Base-by-base conservation (phyloP, 257 asterid species). In the Lantana camara region DNA sequence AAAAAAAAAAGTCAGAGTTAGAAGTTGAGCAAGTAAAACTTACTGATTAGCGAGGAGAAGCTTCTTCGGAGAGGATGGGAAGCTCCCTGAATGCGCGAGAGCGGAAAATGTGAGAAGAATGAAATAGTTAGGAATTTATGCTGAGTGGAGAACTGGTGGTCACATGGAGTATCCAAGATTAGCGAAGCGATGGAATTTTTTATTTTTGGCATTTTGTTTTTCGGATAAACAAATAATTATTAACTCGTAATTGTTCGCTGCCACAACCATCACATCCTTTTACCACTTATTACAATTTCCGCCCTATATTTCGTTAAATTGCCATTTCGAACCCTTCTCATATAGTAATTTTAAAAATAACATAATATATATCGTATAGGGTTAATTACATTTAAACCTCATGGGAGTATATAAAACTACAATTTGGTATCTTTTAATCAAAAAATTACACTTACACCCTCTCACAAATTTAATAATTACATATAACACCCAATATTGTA, bases 81-180 rank as follows among this genome's bases (percentile, higher is more conserved):
- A 47, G 67, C 32, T 64, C 70, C 53, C 46, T 22, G 16, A 58
- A 30, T 7, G 73, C 50, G 69, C 24, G 51, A 24, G 71, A 20
- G 13, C 59, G 23, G 42, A 70, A 7, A 41, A 71, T 47, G 41
- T 14, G 73, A 70, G 72, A 34, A 17, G 41, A 49, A 49, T n/a
- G 20, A 67, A 65, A 40, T 21, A 23, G 27, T 4, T 53, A 54
- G 4, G 67, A 7, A 61, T 65, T 60, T 65, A 66, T 70, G 51
- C 47, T n/a, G 30, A 70, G 73, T 60, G 70, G 76, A n/a, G n/a
- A n/a, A n/a, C n/a, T 63, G 72, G 61, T 60, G 67, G 73, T 38
- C 71, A 68, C 63, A 68, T 45, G 69, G 53, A 3, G 20, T 61
- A 16, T 34, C 23, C 54, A 38, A 49, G 68, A 73, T 67, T 61